Evolutionary conservation across 2,329 filamentous ascomycete genomes (phyloP).

Genomic region (Ophiostoma triangulosporum): DNA sequence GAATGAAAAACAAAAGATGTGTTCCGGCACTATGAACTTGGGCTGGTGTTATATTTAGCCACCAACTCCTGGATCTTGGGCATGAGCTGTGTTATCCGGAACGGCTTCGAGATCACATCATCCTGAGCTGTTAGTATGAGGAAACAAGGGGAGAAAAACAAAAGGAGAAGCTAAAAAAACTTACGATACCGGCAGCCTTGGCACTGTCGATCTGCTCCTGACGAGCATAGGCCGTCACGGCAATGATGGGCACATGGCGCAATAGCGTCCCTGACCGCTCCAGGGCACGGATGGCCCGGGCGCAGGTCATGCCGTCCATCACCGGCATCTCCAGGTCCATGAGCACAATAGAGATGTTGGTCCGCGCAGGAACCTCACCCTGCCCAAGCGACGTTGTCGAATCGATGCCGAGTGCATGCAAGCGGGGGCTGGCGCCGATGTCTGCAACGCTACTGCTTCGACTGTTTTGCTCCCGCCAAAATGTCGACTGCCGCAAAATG

Average conservation of each 20-base stretch:
- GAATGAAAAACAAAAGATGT: no score
- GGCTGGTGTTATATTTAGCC: slow-evolving; percentile 23
- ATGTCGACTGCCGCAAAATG: slow-evolving; percentile 39
- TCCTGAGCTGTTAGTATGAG: slow-evolving; percentile 30
- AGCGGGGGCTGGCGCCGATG: neutral
- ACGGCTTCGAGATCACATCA: slow-evolving; percentile 68
- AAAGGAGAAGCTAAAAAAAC: slow-evolving; percentile 19
- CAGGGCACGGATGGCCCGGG: slow-evolving; percentile 52
- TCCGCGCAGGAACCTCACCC: slow-evolving; percentile 14
- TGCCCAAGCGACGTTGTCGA: neutral
- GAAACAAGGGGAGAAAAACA: neutral
- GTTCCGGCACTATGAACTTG: no score
- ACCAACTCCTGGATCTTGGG: slow-evolving; percentile 51
- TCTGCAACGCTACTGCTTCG: neutral
- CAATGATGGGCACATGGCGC: slow-evolving; percentile 61
- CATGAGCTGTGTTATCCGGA: slow-evolving; percentile 57
- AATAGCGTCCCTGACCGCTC: slow-evolving; percentile 48
- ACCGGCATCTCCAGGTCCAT: slow-evolving; percentile 76
- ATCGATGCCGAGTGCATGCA: neutral
- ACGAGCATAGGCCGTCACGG: slow-evolving; percentile 71
- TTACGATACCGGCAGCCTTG: slow-evolving; percentile 58
- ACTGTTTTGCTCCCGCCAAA: slow-evolving; percentile 28
- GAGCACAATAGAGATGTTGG: slow-evolving; percentile 52
- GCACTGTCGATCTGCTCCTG: slow-evolving; percentile 61
- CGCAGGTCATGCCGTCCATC: slow-evolving; percentile 69